Base-by-base conservation (phyloP, 2,329 filamentous ascomycete genomes). In the Neodidymelliopsis sp. region DNA sequence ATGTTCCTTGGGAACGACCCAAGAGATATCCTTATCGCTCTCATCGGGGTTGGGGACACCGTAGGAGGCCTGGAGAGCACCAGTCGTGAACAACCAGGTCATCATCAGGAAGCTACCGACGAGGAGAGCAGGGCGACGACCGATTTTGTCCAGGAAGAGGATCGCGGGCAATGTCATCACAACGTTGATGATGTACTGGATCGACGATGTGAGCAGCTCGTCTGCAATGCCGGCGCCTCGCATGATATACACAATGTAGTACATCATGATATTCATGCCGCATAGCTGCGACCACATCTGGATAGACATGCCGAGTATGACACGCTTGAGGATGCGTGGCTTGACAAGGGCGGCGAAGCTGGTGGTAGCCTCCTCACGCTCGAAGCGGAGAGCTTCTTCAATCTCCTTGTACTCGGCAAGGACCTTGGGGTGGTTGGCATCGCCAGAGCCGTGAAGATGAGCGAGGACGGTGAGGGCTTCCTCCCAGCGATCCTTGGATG, bases 131-230 rank as follows among this genome's bases (percentile, higher is more conserved):
- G 79, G 79, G 0, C 84, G 81, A 7, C 84, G 81, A 30, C 84
- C 83, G 56, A 81, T 76, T 53, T 73, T 78, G 65, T 87, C 84
- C 35, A 87, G 77, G 63, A 78, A 85, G 9, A 85, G 46, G 23
- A 87, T 83, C 11, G 83, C 83, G 0, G 84, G 82, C 2, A 85
- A 69, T 0, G 84, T 86, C 53, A 85, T 73, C 12, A 74, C 73
- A 0, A 86, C 82, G 60, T 86, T 86, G 69, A 87, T 84, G 48
- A 86, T 77, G 59, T 86, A 86, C 61, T 86, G 82, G 16, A 87
- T 84, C 0, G 81, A 81, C 0, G 83, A 80, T 1, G 83, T 83
- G n/a, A 84, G 72, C 6, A 86, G 76, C 3, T 81, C 79, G 12
- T 81, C 78, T 2, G 75, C 78, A 39, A 86, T 81, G 23, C 81